Evolutionary conservation across 2,329 filamentous ascomycete species (phyloP), one percentile per base, ranked within the genome.

Genomic region (Fusarium protoensiforme): DNA sequence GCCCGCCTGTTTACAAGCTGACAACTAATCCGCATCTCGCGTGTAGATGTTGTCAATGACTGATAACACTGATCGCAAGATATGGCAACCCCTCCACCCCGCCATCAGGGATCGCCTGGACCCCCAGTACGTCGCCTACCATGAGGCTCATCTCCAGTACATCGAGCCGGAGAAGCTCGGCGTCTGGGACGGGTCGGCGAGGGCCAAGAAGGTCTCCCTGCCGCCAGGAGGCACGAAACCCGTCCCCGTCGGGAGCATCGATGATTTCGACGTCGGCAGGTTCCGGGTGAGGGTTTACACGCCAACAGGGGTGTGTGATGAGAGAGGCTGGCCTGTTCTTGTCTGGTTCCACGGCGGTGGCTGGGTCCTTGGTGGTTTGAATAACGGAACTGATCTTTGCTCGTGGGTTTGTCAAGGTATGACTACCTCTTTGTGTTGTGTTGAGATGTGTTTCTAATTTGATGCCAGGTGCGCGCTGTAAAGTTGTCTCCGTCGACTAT

Each of bases 301-400:
- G 4, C 83, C 82, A 3, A 71, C 67, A 2, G 73, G 74, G 3
- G 48, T 73, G 2, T 57, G 67, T 22, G 78, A 79, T 8, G 61
- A 62, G 1, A 65, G 65, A 7, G 81, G 80, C 3, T 83, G 81
- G 82, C 82, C 83, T 3, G 74, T 78, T 7, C 75, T 84, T n/a
- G 61, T 84, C 10, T 84, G 82, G 83, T 81, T 80, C 27, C 83
- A 84, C 51, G 83, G 83, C 24, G 83, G 83, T 7, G 83, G 82
- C 4, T 84, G 82, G 82, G 82, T 80, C 6, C 76, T 82, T 60
- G 83, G 83, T 1, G 79, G 78, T 4, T 58, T 83, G 7, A 75
- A 76, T 8, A 82, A 76, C 60, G 81, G 82, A 10, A 80, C 78
- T 11, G 81, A 80, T 36, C 79, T 83, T 39, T 79, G 79, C 51